Evolutionary conservation across 306 rosid genomes (phyloP).

Genomic region (Dryas octopetala): DNA sequence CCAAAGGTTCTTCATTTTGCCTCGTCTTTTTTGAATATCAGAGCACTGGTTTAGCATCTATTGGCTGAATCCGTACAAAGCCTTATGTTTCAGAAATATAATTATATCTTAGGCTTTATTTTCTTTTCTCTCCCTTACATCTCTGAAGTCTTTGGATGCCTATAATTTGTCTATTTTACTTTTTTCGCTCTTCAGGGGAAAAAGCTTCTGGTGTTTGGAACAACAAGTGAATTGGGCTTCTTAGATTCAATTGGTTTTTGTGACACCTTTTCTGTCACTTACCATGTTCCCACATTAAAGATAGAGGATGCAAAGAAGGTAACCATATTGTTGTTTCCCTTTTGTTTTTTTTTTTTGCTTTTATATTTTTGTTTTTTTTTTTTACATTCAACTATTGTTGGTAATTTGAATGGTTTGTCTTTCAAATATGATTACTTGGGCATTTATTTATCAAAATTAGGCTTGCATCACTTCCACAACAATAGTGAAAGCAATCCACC

Average conservation of each 20-base stretch:
- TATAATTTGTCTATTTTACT: constrained; percentile 17
- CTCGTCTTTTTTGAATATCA: background rate
- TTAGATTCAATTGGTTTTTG: constrained; percentile 78
- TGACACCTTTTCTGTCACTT: constrained; percentile 74
- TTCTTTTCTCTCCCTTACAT: background rate
- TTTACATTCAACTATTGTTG: background rate
- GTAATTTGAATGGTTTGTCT: background rate
- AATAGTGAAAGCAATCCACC: background rate
- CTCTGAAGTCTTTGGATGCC: constrained; percentile 8
- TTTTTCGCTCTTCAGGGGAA: constrained; percentile 60
- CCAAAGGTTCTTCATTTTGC: constrained; percentile 62
- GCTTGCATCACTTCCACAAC: background rate
- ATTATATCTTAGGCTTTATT: background rate
- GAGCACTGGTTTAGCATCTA: background rate
- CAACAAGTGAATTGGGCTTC: constrained; percentile 87
- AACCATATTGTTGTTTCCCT: constrained; percentile 24
- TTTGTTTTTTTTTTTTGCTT: background rate
- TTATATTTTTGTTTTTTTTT: background rate
- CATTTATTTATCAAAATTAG: background rate
- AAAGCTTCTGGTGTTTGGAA: constrained; percentile 88
- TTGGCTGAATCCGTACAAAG: background rate
- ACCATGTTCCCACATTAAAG: constrained; percentile 73
- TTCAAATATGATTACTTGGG: background rate
- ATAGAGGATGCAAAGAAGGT: constrained; percentile 80
- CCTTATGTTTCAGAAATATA: background rate